Base-by-base conservation (phyloP, 2,329 filamentous ascomycete genomes). In the Pseudocercospora musae region DNA sequence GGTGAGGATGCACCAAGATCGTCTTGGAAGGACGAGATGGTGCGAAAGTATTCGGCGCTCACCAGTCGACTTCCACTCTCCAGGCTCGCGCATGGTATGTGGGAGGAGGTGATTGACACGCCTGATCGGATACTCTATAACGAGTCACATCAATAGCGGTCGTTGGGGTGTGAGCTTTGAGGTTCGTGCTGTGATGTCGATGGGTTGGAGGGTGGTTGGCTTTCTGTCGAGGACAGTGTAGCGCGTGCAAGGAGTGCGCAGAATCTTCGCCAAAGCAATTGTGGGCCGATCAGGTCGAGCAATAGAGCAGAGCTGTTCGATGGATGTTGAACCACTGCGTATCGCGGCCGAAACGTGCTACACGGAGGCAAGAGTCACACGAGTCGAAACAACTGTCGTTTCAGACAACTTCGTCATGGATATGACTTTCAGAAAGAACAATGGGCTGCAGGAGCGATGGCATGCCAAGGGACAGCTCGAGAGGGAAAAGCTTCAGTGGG, bases 81-180 rank as follows among this genome's bases (percentile, higher is more conserved):
- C 71, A 80, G 62, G 78, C 77, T 78, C 37, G 61, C 62, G 57
- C 50, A 49, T 48, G 65, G 54, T 57, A 60, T 67, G 66, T 64
- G 76, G 72, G 78, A 79, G 80, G 81, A 84, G 84, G 84, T 82
- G 82, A 87, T 83, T 89, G 77, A 89, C 85, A 80, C 84, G 85
- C 83, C 81, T 85, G 85, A 84, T 85, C 84, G 74, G 78, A 82
- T 79, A 80, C 77, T 75, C 57, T 62, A 55, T 76, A 60, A 76
- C 79, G 80, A 82, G 78, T 74, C 75, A 79, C 77, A 78, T 80
- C 79, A 62, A 63, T 82, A 81, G 82, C 78, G 76, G 61, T 53
- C 83, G 79, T 81, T 82, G 75, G 78, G 81, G 81, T 79, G 79
- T 62, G 69, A 67, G 71, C 69, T 70, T 69, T 58, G 65, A 58